A percentile compares a stretch with the other conserved stretches of the same genome.
Conservation (phyloP, 257 asterid genomes). For the Nicotiana paniculata region DNA sequence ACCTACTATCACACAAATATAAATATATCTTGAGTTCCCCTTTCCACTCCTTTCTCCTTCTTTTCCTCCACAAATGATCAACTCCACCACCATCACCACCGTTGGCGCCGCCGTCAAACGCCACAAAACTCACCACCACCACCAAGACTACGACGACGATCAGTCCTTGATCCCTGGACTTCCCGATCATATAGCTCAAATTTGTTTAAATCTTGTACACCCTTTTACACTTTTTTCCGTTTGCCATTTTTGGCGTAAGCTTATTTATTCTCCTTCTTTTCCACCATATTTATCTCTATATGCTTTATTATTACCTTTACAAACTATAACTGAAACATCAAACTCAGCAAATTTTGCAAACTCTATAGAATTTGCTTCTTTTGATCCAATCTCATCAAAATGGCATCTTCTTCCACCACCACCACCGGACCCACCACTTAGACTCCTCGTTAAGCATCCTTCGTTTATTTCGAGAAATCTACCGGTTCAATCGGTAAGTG, state of each 20-base stretch:
- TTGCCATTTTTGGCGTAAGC: constrained; percentile 72
- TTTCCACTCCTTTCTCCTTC: neutral
- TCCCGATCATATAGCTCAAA: constrained; percentile 62
- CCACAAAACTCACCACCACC: constrained; percentile 23
- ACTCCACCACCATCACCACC: constrained; percentile 13
- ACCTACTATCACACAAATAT: neutral
- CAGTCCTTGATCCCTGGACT: constrained; percentile 54
- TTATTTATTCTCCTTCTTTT: constrained; percentile 61
- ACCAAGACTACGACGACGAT: constrained; percentile 3
- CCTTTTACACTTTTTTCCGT: constrained; percentile 52
- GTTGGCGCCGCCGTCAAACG: constrained; percentile 18
- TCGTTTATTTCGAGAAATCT: constrained; percentile 71
- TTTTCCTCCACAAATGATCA: constrained; percentile 37
- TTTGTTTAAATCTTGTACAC: constrained; percentile 48
- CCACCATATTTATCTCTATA: constrained; percentile 72
- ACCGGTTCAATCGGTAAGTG: constrained; percentile 60
- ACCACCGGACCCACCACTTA: constrained; percentile 36
- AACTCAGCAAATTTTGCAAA: neutral
- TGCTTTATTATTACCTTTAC: constrained; percentile 31
- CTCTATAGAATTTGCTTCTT: constrained; percentile 32
- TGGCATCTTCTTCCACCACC: constrained; percentile 60
- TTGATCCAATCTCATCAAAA: constrained; percentile 57
- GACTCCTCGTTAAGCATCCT: constrained; percentile 60
- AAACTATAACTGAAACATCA: neutral
- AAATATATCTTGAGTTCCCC: neutral